Evolutionary conservation across 2,329 filamentous ascomycete species (phyloP), one percentile per base, ranked within the genome.

Genomic region (Epichloe glyceriae): DNA sequence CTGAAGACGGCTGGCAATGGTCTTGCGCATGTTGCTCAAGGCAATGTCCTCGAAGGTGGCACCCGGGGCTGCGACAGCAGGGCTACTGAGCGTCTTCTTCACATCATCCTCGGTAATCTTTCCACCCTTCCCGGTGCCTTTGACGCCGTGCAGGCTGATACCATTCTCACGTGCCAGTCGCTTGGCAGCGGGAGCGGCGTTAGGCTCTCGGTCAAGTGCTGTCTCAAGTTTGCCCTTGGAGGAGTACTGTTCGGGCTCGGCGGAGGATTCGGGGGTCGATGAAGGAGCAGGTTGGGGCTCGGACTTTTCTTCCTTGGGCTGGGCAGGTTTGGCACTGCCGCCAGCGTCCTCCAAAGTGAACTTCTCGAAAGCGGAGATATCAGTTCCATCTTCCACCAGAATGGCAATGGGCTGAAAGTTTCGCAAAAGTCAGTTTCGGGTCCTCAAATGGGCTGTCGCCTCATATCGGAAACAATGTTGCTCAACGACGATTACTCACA

Each of bases 11-110:
- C 73, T 82, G 69, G 93, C 93, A 68, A 98, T 98, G 59, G 87
- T 90, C 82, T 96, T 97, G 76, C 93, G 90, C 93, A 98, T 98
- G 68, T 86, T 85, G 63, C 78, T 85, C 60, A 90, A 80, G 56
- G 89, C 87, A 55, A 80, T 80, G 66, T 98, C 93, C 71, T 89
- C 83, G 72, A 86, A 97, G 53, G 78, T 72, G 54, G 88, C 77
- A 45, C 74, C 80, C 53, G 79, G 72, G 48, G 79, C 71, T 44
- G 73, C 70, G 46, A 76, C 70, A 49, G 74, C 71, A 33, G 72
- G 68, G 43, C 76, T 68, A 56, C 85, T 76, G 65, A 81, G 73
- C 66, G 79, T 85, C 74, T 95, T 95, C 75, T 96, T 91, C 62
- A 97, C 81, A 69, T 97, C 91, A 64, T 88, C 82, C 73, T 90